Base-by-base conservation (phyloP, 1,284 basidiomycete genomes). In the Agroathelia rolfsii region DNA sequence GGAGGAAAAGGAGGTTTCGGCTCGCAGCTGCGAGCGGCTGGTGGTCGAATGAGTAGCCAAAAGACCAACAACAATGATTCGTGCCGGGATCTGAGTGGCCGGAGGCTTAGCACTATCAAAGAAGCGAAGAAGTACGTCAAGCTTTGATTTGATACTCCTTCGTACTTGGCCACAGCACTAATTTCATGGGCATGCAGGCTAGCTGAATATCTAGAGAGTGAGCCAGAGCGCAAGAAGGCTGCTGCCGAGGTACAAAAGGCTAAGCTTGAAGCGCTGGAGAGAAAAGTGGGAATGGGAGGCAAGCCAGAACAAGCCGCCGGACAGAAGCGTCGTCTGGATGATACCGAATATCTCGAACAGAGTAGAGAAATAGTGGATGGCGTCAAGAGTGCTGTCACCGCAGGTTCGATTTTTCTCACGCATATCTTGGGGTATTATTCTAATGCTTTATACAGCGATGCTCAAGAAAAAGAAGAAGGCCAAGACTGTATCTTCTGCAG, bases 1-100 rank as follows among this genome's bases (percentile, higher is more conserved):
- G 94, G 94, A 39, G 95, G 95, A 29, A 98, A 98, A 59, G 94
- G 95, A 50, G 94, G 94, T 32, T 98, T 99, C 52, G 94, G 95
- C 6, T 86, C 84, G 15, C 92, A 96, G 66, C 69, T 99, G 42
- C 76, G 94, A 52, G 94, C 95, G 0, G 92, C 93, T 13, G 94
- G 94, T 44, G 94, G 94, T 6, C 76, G 93, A 25, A 99, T 99
- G 95, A 90, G 86, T 48, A 85, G 82, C 45, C 81, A 90, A 62
- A 94, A 93, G 68, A 88, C 85, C 23, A 87, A 69, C 50, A 97
- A 97, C 60, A 92, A 90, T 46, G 93, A 97, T 55, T 87, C 86
- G 6, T 98, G 94, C 56, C 66, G 94, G 27, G 95, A 98, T 51
- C 66, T 98, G 30, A 90, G 76, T 41, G 94, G 94, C 0, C 65